A percentile compares a stretch with the other conserved stretches of the same genome.
Conservation (phyloP, 192 early-diverging fungal genomes). For the Coemansia umbellata region DNA sequence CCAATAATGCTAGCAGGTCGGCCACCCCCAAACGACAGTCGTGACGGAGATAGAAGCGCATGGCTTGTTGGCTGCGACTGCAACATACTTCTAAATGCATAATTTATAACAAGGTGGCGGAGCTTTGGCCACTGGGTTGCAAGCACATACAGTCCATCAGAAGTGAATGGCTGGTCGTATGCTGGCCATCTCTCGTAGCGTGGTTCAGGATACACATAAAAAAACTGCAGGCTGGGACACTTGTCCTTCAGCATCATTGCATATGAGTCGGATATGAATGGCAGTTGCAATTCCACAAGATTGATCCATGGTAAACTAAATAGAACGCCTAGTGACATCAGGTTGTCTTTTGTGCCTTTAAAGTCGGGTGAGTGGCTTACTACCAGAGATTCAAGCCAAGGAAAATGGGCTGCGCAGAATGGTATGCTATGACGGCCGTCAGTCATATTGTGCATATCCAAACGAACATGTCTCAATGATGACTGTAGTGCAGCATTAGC, state of each 20-base stretch:
- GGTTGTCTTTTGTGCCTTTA: constrained; percentile 10
- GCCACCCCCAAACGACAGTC: constrained; percentile 19
- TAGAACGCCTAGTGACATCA: constrained; percentile 38
- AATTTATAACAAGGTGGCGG: constrained; percentile 35
- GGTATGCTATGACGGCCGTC: constrained; percentile 25
- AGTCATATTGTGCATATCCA: constrained; percentile 41
- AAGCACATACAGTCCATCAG: constrained; percentile 24
- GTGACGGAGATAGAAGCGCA: constrained; percentile 9
- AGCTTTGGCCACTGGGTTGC: constrained; percentile 34
- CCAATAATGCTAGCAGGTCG: constrained; percentile 1
- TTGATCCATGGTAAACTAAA: constrained; percentile 37
- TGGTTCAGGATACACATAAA: constrained; percentile 33
- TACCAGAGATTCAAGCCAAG: constrained; percentile 31
- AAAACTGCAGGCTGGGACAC: constrained; percentile 34
- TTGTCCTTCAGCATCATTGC: constrained; percentile 25
- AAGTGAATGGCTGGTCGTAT: constrained; percentile 37
- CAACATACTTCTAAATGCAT: constrained; percentile 31
- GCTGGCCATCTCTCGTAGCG: constrained; percentile 49
- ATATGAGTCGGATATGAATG: constrained; percentile 37
- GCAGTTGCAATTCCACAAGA: constrained; percentile 39
- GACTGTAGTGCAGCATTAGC: constrained; percentile 33
- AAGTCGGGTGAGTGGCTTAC: constrained; percentile 44
- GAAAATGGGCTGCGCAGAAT: constrained; percentile 47
- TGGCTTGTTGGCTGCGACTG: not conserved
- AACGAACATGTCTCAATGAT: constrained; percentile 26